These are phyloP conservation scores for Penicillium occitanis DNA, from an alignment of 2,329 filamentous ascomycete species.

Conservation along the genomic window DNA sequence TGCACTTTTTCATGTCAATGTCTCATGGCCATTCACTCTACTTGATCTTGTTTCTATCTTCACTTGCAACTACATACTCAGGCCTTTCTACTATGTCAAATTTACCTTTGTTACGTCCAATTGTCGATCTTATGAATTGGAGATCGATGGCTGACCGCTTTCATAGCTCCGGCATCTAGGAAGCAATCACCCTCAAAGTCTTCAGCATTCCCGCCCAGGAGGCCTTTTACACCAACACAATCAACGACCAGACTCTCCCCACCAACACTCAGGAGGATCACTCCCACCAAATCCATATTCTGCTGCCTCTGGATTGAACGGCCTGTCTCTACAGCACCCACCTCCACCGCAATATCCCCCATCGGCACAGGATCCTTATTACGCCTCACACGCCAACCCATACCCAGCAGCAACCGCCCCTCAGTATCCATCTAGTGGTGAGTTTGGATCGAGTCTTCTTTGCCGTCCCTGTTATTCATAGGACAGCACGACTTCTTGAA, in stretches of 20 bases:
- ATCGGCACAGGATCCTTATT: slow-evolving; percentile 68
- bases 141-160: slow-evolving; percentile 10
- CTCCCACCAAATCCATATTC: slow-evolving; percentile 35
- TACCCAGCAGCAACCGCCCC: slow-evolving; percentile 83
- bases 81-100: background rate
- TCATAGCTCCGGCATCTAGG: slow-evolving; percentile 35
- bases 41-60: background rate
- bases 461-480: slow-evolving; percentile 9
- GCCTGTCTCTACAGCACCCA: slow-evolving; percentile 52
- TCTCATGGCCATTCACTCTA: background rate
- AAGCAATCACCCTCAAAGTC: slow-evolving; percentile 31
- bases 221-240: slow-evolving; percentile 33
- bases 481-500: background rate
- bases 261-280: slow-evolving; percentile 50
- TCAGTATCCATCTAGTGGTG: slow-evolving; percentile 85
- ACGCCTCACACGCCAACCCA: slow-evolving; percentile 74
- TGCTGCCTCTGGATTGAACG: slow-evolving; percentile 35
- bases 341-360: slow-evolving; percentile 65
- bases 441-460: slow-evolving; percentile 39
- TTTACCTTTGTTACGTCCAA: background rate
- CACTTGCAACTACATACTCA: background rate
- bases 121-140: slow-evolving; percentile 11
- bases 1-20: background rate
- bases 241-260: slow-evolving; percentile 59
- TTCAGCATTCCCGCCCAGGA: slow-evolving; percentile 31